These are phyloP conservation scores for Calonectria crousiana DNA, from an alignment of 2,329 filamentous ascomycete species.

Conservation along the genomic window DNA sequence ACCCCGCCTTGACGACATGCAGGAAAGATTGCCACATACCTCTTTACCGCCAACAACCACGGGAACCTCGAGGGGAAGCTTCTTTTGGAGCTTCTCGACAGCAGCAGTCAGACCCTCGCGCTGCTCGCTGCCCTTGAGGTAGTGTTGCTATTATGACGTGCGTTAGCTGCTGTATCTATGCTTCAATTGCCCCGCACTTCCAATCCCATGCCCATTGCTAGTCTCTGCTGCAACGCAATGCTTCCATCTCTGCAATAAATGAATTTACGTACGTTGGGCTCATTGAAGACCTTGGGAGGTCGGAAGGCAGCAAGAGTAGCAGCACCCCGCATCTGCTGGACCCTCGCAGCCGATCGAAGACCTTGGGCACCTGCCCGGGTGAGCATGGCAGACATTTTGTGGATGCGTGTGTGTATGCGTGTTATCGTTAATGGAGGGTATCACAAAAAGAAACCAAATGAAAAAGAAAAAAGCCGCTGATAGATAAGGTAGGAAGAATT, in stretches of 20 bases:
- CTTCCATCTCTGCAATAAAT: neutral
- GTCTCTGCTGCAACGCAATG: neutral
- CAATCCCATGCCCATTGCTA: neutral
- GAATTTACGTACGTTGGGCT: constrained; percentile 84
- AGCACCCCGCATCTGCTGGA: constrained; percentile 48
- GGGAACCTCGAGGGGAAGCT: constrained; percentile 81
- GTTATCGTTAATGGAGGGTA: constrained; percentile 38
- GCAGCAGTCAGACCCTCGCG: constrained; percentile 81
- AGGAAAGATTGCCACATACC: constrained; percentile 56
- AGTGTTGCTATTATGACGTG: constrained; percentile 79
- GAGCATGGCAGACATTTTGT: constrained; percentile 51
- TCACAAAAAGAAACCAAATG: constrained; percentile 30
- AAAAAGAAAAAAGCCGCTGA: constrained; percentile 16
- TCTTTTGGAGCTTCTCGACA: constrained; percentile 75
- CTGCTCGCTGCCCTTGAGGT: constrained; percentile 84
- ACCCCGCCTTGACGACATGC: neutral
- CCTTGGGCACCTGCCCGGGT: constrained; percentile 48
- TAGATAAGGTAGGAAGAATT: constrained; percentile 28
- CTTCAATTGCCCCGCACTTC: neutral
- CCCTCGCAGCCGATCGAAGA: constrained; percentile 46
- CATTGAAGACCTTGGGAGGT: constrained; percentile 87
- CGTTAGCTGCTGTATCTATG: constrained; percentile 11
- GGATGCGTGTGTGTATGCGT: constrained; percentile 7
- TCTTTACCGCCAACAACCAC: constrained; percentile 86
- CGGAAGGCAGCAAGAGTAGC: constrained; percentile 86